Percentiles rank a stretch among this genome's conserved stretches.
Conservation (phyloP, 306 rosid species). For the Acmispon strigosus region DNA sequence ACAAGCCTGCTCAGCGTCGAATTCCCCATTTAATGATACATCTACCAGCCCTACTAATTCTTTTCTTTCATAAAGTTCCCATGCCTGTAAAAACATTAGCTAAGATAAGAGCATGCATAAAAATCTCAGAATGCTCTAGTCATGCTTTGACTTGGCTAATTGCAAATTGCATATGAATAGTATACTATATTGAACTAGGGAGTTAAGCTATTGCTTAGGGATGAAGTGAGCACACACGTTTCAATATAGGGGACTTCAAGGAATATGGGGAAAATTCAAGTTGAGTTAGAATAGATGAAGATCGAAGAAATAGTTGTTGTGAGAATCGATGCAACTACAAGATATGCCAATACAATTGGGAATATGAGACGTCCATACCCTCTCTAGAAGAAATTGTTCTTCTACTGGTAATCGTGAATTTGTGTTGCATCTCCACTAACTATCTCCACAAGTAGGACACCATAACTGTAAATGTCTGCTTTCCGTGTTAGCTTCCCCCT, state of each 20-base stretch:
- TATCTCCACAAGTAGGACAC: constrained; percentile 84
- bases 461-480: constrained; percentile 88
- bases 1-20: constrained; percentile 81
- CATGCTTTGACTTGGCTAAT: too few species aligned
- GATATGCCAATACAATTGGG: background rate
- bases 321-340: background rate
- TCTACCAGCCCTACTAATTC: constrained; percentile 64
- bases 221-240: background rate
- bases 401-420: constrained; percentile 56
- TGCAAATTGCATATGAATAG: too few species aligned
- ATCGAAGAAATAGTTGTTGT: background rate
- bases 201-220: too few species aligned
- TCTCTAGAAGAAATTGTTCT: constrained; percentile 81
- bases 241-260: background rate
- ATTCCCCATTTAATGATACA: constrained; percentile 51
- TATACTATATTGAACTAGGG: too few species aligned
- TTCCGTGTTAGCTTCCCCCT: constrained; percentile 75
- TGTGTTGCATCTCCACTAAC: constrained; percentile 77
- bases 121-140: background rate
- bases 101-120: background rate
- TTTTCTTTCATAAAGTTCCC: constrained; percentile 60
- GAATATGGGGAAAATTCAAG: background rate
- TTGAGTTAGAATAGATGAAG: background rate
- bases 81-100: constrained; percentile 47
- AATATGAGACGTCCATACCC: constrained; percentile 48